Percentiles rank a stretch among this genome's conserved stretches.
Conservation (phyloP, 495 filamentous ascomycete genomes). For the Astrothelium macrocarpum region DNA sequence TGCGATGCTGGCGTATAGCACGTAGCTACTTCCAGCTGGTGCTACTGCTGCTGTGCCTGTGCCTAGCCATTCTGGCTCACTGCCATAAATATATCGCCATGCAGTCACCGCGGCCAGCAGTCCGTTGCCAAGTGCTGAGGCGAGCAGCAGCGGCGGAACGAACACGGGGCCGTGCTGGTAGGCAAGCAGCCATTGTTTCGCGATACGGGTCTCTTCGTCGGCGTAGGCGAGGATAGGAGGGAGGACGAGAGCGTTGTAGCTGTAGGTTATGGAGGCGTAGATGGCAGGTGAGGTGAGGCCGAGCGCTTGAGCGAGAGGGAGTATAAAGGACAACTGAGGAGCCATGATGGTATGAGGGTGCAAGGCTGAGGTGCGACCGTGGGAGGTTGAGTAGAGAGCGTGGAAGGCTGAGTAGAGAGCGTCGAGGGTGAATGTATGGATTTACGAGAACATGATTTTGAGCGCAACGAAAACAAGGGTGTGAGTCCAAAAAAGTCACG, state of each 20-base stretch:
- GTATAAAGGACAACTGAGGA: neutral
- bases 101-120: neutral
- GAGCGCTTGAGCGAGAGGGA: neutral
- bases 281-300: neutral
- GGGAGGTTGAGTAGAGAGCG: neutral
- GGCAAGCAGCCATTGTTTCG: constrained; percentile 28
- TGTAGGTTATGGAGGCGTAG: constrained; percentile 2
- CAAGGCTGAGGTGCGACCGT: neutral
- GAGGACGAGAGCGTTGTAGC: neutral
- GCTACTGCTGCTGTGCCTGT: constrained; percentile 17
- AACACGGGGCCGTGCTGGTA: constrained; percentile 25
- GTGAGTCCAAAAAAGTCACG: too few relatives aligned
- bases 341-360: neutral
- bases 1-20: constrained; percentile 17
- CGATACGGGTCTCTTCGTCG: constrained; percentile 6
- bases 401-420: neutral
- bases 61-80: neutral
- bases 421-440: too few relatives aligned
- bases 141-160: constrained; percentile 25
- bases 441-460: too few relatives aligned
- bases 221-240: neutral
- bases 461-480: too few relatives aligned
- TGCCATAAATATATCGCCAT: neutral
- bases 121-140: constrained; percentile 4
- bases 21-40: constrained; percentile 12